phyloP scores from a whole-genome alignment of 2,329 filamentous ascomycete genomes.

The Madurella mycetomatis region DNA sequence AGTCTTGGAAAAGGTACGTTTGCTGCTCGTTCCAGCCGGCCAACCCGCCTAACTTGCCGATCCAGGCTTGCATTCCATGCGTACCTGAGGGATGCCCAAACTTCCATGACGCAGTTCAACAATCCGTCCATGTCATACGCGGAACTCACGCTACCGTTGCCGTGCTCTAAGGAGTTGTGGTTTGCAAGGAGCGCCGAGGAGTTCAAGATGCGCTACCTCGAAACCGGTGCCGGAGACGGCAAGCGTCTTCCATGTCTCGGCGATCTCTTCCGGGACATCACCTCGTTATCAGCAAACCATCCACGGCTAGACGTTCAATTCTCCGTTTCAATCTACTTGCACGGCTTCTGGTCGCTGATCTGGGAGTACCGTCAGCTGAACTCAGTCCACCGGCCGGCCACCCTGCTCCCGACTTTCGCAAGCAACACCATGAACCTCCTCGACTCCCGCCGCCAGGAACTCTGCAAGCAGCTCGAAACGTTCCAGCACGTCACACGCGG shows the following conservation, averaged over 20 bases:
- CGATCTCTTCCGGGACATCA: conserved; percentile 54
- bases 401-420: conserved; percentile 40
- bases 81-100: conserved; percentile 61
- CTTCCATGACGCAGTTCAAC: conserved; percentile 62
- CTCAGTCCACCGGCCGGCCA: conserved; percentile 44
- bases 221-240: conserved; percentile 34
- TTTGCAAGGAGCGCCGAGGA: conserved; percentile 56
- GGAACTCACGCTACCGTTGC: conserved; percentile 63
- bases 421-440: conserved; percentile 40
- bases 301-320: conserved; percentile 52
- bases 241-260: conserved; percentile 47
- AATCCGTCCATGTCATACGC: conserved; percentile 64
- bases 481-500: conserved; percentile 42
- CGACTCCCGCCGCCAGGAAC: conserved; percentile 56
- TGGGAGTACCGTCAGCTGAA: conserved; percentile 61
- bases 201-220: conserved; percentile 60
- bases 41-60: not conserved
- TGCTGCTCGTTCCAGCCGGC: too few species aligned
- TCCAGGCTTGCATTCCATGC: conserved; percentile 57
- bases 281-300: conserved; percentile 45
- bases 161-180: conserved; percentile 60
- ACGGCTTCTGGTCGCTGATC: conserved; percentile 62
- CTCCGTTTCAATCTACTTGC: conserved; percentile 56
- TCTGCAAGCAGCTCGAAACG: conserved; percentile 52
- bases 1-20: conserved; percentile 59